Evolutionary conservation across 805 yeast genomes (phyloP).

Genomic region (Saccharomycopsis amapae): DNA sequence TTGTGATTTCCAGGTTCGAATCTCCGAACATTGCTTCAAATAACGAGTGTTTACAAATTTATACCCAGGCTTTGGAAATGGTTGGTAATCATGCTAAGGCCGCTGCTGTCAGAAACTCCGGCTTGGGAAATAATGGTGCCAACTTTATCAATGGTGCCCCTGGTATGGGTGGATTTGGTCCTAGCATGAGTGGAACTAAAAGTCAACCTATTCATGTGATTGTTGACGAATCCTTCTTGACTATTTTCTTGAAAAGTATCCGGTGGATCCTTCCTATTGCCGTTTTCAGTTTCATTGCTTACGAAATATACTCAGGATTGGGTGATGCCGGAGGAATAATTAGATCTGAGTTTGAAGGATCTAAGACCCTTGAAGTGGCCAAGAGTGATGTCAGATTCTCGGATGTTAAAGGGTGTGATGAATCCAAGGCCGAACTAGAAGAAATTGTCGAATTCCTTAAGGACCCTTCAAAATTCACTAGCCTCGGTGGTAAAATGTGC

Average conservation of each 20-base stretch:
- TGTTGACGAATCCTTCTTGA: conserved; percentile 75
- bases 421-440: conserved; percentile 94
- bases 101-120: conserved; percentile 43
- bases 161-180: conserved; percentile 33
- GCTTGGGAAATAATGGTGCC: no score
- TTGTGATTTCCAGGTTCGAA: conserved; percentile 90
- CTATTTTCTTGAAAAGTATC: conserved; percentile 77
- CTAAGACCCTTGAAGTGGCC: conserved; percentile 75
- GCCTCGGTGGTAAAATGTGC: conserved; percentile 94
- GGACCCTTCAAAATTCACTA: conserved; percentile 94
- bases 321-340: conserved; percentile 72
- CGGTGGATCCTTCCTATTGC: conserved; percentile 84
- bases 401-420: conserved; percentile 97
- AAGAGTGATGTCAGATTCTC: conserved; percentile 81
- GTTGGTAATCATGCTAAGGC: conserved; percentile 77
- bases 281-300: conserved; percentile 26
- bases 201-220: conserved; percentile 91
- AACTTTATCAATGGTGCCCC: conserved; percentile 24
- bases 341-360: conserved; percentile 66
- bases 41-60: conserved; percentile 69
- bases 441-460: conserved; percentile 96
- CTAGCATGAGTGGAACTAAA: conserved; percentile 30
- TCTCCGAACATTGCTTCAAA: conserved; percentile 87
- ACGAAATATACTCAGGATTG: conserved; percentile 27
- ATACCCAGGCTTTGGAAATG: conserved; percentile 72